These are phyloP conservation scores for Scytalidium lignicola DNA, from an alignment of 2,329 filamentous ascomycete genomes.

Conservation along the genomic window DNA sequence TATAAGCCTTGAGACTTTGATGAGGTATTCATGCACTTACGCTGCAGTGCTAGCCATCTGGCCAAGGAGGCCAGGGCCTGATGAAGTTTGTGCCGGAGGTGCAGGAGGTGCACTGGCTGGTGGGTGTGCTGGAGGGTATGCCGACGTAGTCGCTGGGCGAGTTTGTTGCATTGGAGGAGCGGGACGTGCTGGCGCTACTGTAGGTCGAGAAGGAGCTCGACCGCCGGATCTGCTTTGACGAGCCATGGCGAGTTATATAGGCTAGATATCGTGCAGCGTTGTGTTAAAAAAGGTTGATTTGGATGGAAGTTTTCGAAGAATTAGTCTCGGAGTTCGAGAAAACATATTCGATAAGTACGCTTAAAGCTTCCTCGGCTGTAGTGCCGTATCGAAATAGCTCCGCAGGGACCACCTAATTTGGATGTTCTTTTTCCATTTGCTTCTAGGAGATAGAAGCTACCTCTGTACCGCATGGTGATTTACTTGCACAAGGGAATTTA, in stretches of 20 bases:
- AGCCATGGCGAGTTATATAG: constrained; percentile 54
- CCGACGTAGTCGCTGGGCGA: constrained; percentile 64
- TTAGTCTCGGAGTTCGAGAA: neutral
- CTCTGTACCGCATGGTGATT: too few species aligned
- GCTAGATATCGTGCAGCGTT: neutral
- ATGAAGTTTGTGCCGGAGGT: constrained; percentile 34
- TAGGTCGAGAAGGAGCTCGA: constrained; percentile 62
- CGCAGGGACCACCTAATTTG: neutral
- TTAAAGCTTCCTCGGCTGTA: neutral
- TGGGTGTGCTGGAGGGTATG: constrained; percentile 44
- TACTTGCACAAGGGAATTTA: too few species aligned
- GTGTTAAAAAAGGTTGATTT: neutral
- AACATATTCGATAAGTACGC: neutral
- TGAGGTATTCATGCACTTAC: constrained; percentile 55
- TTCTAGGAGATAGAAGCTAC: too few species aligned
- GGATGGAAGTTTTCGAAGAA: neutral
- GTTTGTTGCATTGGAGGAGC: constrained; percentile 49
- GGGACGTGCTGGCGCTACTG: constrained; percentile 51
- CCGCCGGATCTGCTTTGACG: constrained; percentile 66
- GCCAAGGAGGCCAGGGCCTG: constrained; percentile 82
- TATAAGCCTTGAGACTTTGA: neutral
- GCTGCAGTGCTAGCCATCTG: constrained; percentile 98
- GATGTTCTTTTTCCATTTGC: too few species aligned
- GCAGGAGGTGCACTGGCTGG: constrained; percentile 42
- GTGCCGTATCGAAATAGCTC: neutral